Conservation (phyloP, 2,329 filamentous ascomycete species). For the Neonectria punicea region DNA sequence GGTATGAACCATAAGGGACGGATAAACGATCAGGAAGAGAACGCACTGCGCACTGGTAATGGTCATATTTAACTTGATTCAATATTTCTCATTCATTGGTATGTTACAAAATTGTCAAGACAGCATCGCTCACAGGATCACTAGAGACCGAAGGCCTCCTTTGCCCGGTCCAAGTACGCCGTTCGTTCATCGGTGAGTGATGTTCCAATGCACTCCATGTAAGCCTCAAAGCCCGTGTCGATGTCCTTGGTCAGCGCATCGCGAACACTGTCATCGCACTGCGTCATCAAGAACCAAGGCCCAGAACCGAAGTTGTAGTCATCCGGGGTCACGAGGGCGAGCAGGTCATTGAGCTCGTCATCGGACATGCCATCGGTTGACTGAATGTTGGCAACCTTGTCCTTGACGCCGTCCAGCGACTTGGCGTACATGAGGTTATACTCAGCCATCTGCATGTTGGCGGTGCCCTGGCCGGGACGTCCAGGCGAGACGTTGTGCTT, state of each 20-base stretch:
- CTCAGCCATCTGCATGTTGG: conserved; percentile 61
- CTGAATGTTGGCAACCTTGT: conserved; percentile 45
- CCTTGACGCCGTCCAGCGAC: conserved; percentile 51
- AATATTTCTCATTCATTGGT: background rate
- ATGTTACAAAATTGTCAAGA: background rate
- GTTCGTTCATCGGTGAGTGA: conserved; percentile 45
- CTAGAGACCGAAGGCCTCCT: conserved; percentile 56
- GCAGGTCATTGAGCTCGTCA: conserved; percentile 52
- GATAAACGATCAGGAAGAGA: background rate
- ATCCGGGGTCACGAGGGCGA: conserved; percentile 58
- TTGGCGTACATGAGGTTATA: conserved; percentile 62
- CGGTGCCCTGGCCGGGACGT: conserved; percentile 76
- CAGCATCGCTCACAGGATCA: too few relatives aligned
- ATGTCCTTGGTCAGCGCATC: conserved; percentile 48
- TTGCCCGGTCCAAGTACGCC: conserved; percentile 58
- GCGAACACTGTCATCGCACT: conserved; percentile 53
- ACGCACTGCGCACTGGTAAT: background rate
- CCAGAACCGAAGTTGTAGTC: conserved; percentile 65
- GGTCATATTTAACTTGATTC: background rate
- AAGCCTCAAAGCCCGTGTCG: conserved; percentile 56
- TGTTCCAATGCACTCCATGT: conserved; percentile 61
- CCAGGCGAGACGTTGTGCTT: conserved; percentile 71
- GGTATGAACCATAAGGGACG: conserved; percentile 5
- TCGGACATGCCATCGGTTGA: conserved; percentile 41
- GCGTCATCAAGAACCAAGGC: conserved; percentile 60